phyloP scores from a whole-genome alignment of 208 protist genomes.

The Crithidia fasciculata region DNA sequence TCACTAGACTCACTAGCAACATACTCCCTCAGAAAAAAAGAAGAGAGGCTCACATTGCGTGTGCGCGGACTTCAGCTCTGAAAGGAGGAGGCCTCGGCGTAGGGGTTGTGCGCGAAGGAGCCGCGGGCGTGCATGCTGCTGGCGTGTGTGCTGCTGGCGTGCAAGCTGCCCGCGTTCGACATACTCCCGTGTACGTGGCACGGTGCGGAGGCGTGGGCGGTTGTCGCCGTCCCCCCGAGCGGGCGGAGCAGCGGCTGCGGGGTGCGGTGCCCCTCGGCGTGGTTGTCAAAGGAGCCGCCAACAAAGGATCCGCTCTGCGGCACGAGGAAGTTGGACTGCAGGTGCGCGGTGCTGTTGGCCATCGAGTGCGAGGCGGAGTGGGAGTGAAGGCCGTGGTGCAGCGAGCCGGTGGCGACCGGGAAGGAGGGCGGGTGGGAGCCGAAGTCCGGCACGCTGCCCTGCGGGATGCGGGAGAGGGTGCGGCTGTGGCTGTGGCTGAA shows the following conservation, averaged over 20 bases:
- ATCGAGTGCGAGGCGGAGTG: slow-evolving; percentile 19
- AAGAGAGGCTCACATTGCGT: neutral
- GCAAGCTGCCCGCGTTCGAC: slow-evolving; percentile 14
- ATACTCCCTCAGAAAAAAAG: neutral
- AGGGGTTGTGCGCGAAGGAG: slow-evolving; percentile 76
- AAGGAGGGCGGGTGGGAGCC: slow-evolving; percentile 16
- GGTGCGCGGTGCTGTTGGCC: neutral
- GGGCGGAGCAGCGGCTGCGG: slow-evolving; percentile 38
- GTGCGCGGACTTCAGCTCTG: slow-evolving; percentile 26
- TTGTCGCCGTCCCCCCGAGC: slow-evolving; percentile 4
- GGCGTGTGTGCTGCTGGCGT: slow-evolving; percentile 6
- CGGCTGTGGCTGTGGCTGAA: slow-evolving; percentile 17
- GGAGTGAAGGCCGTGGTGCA: slow-evolving; percentile 10
- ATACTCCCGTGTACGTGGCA: slow-evolving; percentile 10
- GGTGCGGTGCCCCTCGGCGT: neutral
- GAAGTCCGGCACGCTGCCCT: slow-evolving; percentile 32
- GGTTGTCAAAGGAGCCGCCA: slow-evolving; percentile 13
- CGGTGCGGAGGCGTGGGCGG: neutral
- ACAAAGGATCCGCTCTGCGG: slow-evolving; percentile 25
- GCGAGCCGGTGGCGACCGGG: slow-evolving; percentile 11
- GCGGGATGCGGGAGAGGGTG: slow-evolving; percentile 14
- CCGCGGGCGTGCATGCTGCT: slow-evolving; percentile 23
- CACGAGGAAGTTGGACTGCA: slow-evolving; percentile 16
- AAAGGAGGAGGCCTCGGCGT: slow-evolving; percentile 65
- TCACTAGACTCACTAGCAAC: neutral